Percentiles rank a stretch among this genome's conserved stretches.
These are phyloP conservation scores for Acephala macrosclerotiorum DNA, from an alignment of 2,329 filamentous ascomycete genomes.

Conservation along the genomic window DNA sequence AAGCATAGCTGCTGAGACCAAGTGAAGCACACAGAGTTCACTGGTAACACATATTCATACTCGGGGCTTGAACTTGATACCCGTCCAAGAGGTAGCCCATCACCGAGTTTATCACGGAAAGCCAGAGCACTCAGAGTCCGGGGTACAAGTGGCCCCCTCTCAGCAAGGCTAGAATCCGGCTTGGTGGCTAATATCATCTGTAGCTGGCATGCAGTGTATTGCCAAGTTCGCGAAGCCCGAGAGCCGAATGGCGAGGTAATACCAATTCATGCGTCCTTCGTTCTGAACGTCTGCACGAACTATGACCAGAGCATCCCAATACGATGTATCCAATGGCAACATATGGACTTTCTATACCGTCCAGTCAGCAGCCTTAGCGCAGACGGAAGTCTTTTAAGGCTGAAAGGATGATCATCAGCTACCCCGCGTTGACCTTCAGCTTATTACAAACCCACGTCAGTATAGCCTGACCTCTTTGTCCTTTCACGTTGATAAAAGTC, in stretches of 20 bases:
- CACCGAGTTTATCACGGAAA: too few species aligned
- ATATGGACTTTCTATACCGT: not conserved
- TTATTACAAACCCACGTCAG: not conserved
- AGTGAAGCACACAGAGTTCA: not conserved
- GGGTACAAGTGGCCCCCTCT: not conserved
- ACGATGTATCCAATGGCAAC: not conserved
- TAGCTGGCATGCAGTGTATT: not conserved
- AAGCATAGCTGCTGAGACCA: not conserved
- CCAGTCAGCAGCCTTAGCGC: not conserved
- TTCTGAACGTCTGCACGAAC: not conserved
- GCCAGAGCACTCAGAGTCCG: too few species aligned
- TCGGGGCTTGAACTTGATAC: not conserved
- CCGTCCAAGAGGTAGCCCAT: not conserved
- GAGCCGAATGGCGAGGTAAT: not conserved
- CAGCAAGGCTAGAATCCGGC: not conserved
- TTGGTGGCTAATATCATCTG: not conserved
- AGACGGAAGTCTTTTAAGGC: not conserved
- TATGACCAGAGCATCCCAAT: not conserved
- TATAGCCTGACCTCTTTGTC: not conserved
- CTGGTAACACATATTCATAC: not conserved
- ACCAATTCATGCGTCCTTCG: not conserved
- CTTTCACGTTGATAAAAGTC: not conserved
- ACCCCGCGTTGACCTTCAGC: not conserved
- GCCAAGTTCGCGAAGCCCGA: not conserved
- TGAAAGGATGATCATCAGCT: not conserved